Conservation (phyloP, 176 grass and related monocot genomes). For the Olyra latifolia region DNA sequence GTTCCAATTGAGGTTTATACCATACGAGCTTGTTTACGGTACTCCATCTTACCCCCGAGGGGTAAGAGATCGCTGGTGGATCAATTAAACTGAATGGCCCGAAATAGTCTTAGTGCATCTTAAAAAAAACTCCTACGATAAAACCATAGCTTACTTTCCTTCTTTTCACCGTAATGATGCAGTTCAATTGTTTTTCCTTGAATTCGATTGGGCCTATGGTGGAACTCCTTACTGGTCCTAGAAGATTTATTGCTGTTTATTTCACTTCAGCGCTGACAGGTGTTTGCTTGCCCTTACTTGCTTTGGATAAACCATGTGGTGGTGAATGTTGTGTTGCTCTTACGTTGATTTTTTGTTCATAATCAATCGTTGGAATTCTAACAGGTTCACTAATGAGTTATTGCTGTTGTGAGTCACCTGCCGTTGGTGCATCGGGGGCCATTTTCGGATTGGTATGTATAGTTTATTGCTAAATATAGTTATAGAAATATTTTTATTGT, state of each 20-base stretch:
- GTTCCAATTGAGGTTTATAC: neutral
- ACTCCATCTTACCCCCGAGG: no score
- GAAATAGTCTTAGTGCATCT: no score
- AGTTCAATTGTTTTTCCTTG: constrained; percentile 96
- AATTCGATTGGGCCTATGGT: constrained; percentile 87
- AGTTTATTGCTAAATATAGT: constrained; percentile 1
- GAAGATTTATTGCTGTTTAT: constrained; percentile 80
- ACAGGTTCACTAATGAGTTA: constrained; percentile 96
- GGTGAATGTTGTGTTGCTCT: neutral
- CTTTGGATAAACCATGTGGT: neutral
- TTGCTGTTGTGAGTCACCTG: constrained; percentile 47
- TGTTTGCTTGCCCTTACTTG: constrained; percentile 36
- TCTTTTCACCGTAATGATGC: neutral
- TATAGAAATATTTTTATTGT: neutral
- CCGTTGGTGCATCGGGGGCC: constrained; percentile 87
- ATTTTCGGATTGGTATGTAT: constrained; percentile 86
- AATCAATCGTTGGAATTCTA: constrained; percentile 24
- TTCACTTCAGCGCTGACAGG: constrained; percentile 76
- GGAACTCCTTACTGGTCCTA: constrained; percentile 69
- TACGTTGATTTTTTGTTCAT: constrained; percentile 30
- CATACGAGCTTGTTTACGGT: neutral
- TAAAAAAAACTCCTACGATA: neutral
- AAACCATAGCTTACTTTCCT: constrained; percentile 23
- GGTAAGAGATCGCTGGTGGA: no score
- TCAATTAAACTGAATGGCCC: no score